Base-by-base conservation (phyloP, 371 early-diverging fungal species). In the Mortierella sp. region DNA sequence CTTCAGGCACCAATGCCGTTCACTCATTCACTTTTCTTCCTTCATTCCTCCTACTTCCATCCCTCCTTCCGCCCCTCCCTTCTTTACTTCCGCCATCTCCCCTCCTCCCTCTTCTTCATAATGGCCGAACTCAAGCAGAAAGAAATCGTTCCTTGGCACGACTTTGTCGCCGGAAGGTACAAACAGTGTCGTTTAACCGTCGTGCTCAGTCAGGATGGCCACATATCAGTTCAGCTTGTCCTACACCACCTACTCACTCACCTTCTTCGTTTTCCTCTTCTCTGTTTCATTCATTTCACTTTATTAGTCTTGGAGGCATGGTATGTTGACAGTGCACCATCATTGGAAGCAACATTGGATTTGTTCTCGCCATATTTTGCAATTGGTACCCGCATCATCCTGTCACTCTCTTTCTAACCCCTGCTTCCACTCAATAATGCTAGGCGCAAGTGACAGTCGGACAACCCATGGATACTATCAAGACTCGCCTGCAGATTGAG, bases 381-480 rank as follows among this genome's bases (percentile, higher is more conserved):
- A n/a, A n/a, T n/a, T n/a, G n/a, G n/a, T n/a, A n/a, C n/a, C 31
- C 4, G 11, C 19, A 4, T 24, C 11, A 41, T 8, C 41, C 45
- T 66, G 22, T 31, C 22, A 26, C 50, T 41, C 41, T 41, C n/a
- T n/a, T 29, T 64, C 8, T 24, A 19, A 34, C 29, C 22, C 24
- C 31, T 10, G 8, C 19, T 55, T 45, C 29, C 22, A 52, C 14
- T 24, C 16, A 31, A 34, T 58, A 7, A 34, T n/a, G n/a, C 39
- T 70, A 86, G 87, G 89, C 89, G 4, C 90, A 92, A 76, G 91
- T 91, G 4, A 83, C 86, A 26, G 86, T 91, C 2, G 92, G 93
- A 0, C 93, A 92, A 68, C 93, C 93, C 24, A 86, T 93, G 74
- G 94, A 96, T 77, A 95, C 95, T 0, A 90, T 96, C 86, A 95